Evolutionary conservation across 768 basidiomycete genomes (phyloP), one percentile per base, ranked within the genome.

Genomic region (Antrodiella citrinella): DNA sequence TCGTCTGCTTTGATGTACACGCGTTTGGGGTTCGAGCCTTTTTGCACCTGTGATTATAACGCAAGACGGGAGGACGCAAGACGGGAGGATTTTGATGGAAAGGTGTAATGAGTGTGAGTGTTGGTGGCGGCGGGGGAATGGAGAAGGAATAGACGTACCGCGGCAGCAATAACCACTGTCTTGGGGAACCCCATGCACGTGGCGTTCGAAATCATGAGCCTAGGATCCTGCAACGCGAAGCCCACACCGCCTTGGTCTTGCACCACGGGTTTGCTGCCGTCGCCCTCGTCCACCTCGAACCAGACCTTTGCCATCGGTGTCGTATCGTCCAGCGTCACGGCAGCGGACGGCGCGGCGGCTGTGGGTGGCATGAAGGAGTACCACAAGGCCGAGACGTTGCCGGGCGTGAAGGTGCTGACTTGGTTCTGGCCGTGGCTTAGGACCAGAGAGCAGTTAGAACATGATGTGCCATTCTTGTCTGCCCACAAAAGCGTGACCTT

Each of bases 301-400:
- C 73, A 76, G 59, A 76, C 76, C 26, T 69, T 71, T 25, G 72
- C 67, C 47, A 77, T 66, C n/a, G 74, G 75, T 7, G 59, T 60
- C 4, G 65, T 51, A 4, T 67, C 53, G 55, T 70, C 59, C 50
- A 76, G 25, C 26, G 26, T 12, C 3, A 26, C 26, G 45, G 30
- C 7, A 15, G 7, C 15, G 30, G 30, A 35, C 15, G 7, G 7
- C 30, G 15, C 19, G 45, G 23, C 26, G 11, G n/a, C n/a, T 13
- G 45, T 25, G 1, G 26, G 65, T 2, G 69, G 69, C 4, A 71
- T 71, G n/a, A 71, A 58, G 52, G 73, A 75, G 48, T 70, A 61
- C 60, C 74, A 77, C 54, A 69, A 67, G 30, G 68, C 61, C 45
- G 72, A 70, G 50, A 52, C 66, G 45, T 62, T 64, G 3, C 69